These are phyloP conservation scores for Wickerhamomyces mucosus DNA, from an alignment of 805 yeast species.

Conservation along the genomic window DNA sequence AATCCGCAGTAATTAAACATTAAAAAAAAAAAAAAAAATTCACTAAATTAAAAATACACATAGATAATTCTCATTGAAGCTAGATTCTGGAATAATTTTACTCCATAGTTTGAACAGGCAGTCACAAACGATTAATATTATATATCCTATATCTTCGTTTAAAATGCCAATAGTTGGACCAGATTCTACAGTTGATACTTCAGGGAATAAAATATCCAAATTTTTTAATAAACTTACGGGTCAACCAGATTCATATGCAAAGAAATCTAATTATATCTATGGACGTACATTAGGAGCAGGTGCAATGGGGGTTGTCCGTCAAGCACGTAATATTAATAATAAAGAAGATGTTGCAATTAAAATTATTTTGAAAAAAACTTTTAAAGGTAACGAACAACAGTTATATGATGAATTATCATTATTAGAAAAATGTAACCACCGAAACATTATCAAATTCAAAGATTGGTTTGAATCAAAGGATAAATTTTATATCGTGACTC, in stretches of 20 bases:
- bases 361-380: constrained; percentile 76
- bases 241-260: constrained; percentile 60
- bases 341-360: constrained; percentile 81
- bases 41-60: too few relatives aligned
- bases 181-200: constrained; percentile 4
- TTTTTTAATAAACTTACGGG: constrained; percentile 50
- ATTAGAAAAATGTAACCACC: constrained; percentile 61
- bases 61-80: too few relatives aligned
- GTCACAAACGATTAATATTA: too few relatives aligned
- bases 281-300: constrained; percentile 92
- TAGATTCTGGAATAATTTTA: too few relatives aligned
- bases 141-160: too few relatives aligned
- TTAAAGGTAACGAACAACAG: constrained; percentile 68
- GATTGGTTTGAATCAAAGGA: constrained; percentile 94
- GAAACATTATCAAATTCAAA: constrained; percentile 79
- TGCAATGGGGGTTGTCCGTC: constrained; percentile 84
- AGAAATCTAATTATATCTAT: constrained; percentile 64
- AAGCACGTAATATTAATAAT: constrained; percentile 45
- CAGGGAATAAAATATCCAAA: constrained; percentile 26
- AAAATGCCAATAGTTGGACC: constrained; percentile 11
- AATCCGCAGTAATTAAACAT: too few relatives aligned
- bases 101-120: too few relatives aligned
- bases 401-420: constrained; percentile 72
- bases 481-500: constrained; percentile 89
- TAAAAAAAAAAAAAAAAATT: too few relatives aligned